phyloP scores from a whole-genome alignment of 805 yeast genomes.

The Komagataella kurtzmanii region DNA sequence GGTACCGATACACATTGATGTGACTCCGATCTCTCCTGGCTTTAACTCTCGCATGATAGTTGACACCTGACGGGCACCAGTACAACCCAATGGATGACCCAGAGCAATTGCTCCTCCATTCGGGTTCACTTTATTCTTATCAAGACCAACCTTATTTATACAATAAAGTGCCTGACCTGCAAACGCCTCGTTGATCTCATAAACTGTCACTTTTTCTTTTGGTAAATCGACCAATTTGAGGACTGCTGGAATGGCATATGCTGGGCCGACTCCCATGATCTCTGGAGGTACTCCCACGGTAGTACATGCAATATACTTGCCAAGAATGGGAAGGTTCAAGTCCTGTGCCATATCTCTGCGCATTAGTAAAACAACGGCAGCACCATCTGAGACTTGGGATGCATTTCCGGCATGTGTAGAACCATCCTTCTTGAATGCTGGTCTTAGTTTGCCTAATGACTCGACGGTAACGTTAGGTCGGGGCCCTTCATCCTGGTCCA shows the following conservation, averaged over 20 bases:
- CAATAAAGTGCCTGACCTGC: constrained; percentile 89
- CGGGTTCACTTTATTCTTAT: constrained; percentile 64
- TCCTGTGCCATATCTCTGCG: constrained; percentile 76
- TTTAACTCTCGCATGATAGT: constrained; percentile 73
- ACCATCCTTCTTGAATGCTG: constrained; percentile 81
- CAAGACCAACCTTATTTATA: constrained; percentile 51
- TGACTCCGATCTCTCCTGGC: constrained; percentile 75
- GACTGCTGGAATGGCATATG: constrained; percentile 82
- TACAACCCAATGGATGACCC: constrained; percentile 88
- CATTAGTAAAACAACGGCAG: constrained; percentile 78
- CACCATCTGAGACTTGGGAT: constrained; percentile 93
- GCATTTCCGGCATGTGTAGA: constrained; percentile 93
- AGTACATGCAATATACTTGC: constrained; percentile 67
- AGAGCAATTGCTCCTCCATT: constrained; percentile 95
- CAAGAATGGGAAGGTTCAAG: constrained; percentile 59
- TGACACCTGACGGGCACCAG: constrained; percentile 82
- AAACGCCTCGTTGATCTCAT: constrained; percentile 92
- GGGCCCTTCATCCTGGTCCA: constrained; percentile 80
- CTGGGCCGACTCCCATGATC: constrained; percentile 95
- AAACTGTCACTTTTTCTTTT: constrained; percentile 56
- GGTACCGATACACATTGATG: constrained; percentile 95
- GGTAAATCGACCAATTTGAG: constrained; percentile 37
- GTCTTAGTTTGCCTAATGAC: constrained; percentile 60
- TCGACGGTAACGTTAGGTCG: constrained; percentile 74
- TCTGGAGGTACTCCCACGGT: constrained; percentile 94